Evolutionary conservation across 2,329 filamentous ascomycete species (phyloP).

Genomic region (Curvularia verruculosa): DNA sequence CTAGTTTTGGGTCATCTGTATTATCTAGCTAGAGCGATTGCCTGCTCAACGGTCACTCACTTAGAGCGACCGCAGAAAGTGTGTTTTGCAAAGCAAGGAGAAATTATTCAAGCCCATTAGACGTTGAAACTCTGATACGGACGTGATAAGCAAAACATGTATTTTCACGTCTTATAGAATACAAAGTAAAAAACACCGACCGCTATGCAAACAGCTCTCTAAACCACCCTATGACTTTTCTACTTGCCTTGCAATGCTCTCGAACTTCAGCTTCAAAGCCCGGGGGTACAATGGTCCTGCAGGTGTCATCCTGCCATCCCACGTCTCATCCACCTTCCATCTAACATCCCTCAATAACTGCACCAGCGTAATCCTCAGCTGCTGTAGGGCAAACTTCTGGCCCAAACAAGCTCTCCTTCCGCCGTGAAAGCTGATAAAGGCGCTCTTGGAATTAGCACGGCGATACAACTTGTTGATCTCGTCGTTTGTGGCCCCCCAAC

Average conservation of each 20-base stretch:
- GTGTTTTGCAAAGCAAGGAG: background rate
- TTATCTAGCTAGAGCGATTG: background rate
- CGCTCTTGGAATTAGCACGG: constrained; percentile 45
- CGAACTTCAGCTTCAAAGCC: constrained; percentile 29
- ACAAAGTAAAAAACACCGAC: background rate
- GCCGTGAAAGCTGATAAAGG: constrained; percentile 54
- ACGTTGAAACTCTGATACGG: background rate
- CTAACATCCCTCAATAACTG: constrained; percentile 31
- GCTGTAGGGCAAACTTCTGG: constrained; percentile 50
- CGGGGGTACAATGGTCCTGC: constrained; percentile 29
- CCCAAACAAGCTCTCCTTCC: constrained; percentile 52
- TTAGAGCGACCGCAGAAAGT: background rate
- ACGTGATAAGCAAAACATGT: background rate
- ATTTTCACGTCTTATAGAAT: background rate
- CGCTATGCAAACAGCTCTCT: background rate
- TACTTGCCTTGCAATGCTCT: constrained; percentile 5
- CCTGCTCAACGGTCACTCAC: background rate
- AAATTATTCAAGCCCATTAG: background rate
- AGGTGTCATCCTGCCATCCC: constrained; percentile 39
- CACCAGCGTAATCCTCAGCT: constrained; percentile 46
- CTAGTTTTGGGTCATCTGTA: background rate
- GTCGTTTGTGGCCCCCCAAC: constrained; percentile 49
- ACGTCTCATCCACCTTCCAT: constrained; percentile 34
- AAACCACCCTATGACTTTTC: background rate
- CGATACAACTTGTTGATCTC: constrained; percentile 48